These are phyloP conservation scores for Entomortierella lignicola DNA, from an alignment of 192 early-diverging fungal genomes.

Conservation along the genomic window DNA sequence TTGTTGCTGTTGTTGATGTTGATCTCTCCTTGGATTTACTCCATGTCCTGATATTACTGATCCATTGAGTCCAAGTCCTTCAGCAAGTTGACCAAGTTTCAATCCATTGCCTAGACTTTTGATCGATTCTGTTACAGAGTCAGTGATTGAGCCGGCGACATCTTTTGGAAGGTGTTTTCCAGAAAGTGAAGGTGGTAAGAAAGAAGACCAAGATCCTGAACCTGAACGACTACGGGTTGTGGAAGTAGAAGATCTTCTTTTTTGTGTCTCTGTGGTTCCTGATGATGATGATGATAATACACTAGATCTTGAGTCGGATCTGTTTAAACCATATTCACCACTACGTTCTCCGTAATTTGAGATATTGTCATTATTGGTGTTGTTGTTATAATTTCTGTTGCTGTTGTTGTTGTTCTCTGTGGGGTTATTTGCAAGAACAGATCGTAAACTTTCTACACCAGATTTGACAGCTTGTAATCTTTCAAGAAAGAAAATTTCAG, in stretches of 20 bases:
- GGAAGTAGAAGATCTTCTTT: not conserved
- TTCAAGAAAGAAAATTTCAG: not conserved
- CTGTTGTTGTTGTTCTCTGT: not conserved
- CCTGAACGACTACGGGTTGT: slow-evolving; percentile 1
- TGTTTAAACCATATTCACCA: not conserved
- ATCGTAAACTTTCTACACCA: slow-evolving; percentile 47
- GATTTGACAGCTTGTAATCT: slow-evolving; percentile 42
- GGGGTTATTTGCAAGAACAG: slow-evolving; percentile 37
- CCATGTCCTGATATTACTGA: not conserved
- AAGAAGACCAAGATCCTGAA: slow-evolving; percentile 5
- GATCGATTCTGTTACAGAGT: slow-evolving; percentile 49
- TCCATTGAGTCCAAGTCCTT: slow-evolving; percentile 23
- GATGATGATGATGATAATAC: not conserved
- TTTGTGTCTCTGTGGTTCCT: not conserved
- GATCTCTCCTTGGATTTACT: slow-evolving; percentile 11
- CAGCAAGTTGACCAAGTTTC: slow-evolving; percentile 29
- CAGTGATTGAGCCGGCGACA: slow-evolving; percentile 24
- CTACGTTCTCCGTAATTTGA: too few species aligned
- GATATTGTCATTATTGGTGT: not conserved
- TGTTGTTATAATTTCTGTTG: too few species aligned
- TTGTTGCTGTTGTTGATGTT: not conserved
- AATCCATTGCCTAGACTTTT: slow-evolving; percentile 31
- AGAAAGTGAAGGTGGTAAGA: slow-evolving; percentile 7
- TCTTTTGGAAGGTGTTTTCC: slow-evolving; percentile 7
- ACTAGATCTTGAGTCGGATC: not conserved